Evolutionary conservation across 2,329 filamentous ascomycete species (phyloP).

Genomic region (Fusarium verrucosum): DNA sequence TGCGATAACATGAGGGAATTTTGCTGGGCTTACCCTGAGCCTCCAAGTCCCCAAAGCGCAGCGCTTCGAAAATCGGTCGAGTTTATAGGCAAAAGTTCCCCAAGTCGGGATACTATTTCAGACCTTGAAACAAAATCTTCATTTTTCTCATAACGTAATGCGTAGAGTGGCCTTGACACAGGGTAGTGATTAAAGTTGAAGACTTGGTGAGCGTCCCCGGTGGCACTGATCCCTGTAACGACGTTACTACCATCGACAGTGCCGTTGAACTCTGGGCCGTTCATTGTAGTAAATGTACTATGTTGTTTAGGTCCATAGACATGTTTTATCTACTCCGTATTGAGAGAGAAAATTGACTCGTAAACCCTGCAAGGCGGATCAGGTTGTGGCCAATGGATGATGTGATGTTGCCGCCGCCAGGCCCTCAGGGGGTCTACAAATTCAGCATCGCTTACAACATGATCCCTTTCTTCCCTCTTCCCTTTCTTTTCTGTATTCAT

Average conservation of each 20-base stretch:
- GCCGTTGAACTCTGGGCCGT: neutral
- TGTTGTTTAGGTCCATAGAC: neutral
- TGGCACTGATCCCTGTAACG: neutral
- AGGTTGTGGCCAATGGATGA: neutral
- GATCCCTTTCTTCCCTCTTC: neutral
- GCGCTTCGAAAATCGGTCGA: neutral
- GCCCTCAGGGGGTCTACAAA: neutral
- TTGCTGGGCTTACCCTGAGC: constrained; percentile 19
- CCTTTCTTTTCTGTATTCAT: neutral
- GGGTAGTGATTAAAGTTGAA: neutral
- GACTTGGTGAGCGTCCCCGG: neutral
- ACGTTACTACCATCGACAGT: neutral
- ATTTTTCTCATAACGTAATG: constrained; percentile 28
- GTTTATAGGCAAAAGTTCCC: neutral
- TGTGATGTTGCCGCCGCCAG: neutral
- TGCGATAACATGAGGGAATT: neutral
- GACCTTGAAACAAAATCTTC: constrained; percentile 15
- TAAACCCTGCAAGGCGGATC: neutral
- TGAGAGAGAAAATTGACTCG: neutral
- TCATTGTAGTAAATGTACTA: neutral
- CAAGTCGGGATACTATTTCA: constrained; percentile 10
- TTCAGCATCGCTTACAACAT: neutral
- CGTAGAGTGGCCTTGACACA: neutral
- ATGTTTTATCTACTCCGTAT: neutral
- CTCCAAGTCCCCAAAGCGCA: constrained; percentile 26